phyloP scores from a whole-genome alignment of 2,329 filamentous ascomycete species.

The Aspergillus felis region DNA sequence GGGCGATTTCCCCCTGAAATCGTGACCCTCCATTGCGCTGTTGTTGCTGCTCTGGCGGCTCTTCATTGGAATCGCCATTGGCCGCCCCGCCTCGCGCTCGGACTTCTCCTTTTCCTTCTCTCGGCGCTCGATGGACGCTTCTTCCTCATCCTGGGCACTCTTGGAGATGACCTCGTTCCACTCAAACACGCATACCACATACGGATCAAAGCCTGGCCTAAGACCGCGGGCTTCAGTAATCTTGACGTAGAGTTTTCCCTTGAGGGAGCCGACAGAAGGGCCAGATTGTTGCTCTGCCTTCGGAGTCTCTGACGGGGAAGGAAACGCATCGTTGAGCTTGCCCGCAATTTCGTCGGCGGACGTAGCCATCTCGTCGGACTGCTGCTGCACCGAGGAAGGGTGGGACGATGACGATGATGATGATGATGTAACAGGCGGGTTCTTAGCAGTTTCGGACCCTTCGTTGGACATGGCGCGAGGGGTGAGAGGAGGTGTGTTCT shows the following conservation, averaged over 20 bases:
- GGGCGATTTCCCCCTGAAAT: conserved; percentile 56
- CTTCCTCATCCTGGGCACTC: conserved; percentile 64
- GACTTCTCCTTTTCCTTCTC: conserved; percentile 57
- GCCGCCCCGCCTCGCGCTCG: conserved; percentile 74
- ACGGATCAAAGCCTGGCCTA: conserved; percentile 79
- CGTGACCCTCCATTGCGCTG: conserved; percentile 65
- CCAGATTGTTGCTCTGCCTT: conserved; percentile 35
- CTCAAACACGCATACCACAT: conserved; percentile 95
- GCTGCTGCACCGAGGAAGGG: conserved; percentile 15
- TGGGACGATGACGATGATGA: conserved; percentile 23
- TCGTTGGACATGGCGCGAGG: conserved; percentile 78
- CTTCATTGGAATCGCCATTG: conserved; percentile 95
- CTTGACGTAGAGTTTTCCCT: conserved; percentile 85
- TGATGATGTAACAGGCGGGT: conserved; percentile 22
- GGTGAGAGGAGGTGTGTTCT: conserved; percentile 90
- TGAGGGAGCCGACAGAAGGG: conserved; percentile 65
- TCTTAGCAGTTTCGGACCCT: conserved; percentile 35
- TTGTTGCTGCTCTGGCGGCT: conserved; percentile 96
- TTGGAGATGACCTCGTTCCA: conserved; percentile 94
- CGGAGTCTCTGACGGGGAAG: conserved; percentile 21
- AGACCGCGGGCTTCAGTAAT: conserved; percentile 82
- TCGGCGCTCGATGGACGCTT: conserved; percentile 59
- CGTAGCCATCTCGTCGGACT: conserved; percentile 22
- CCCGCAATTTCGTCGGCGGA: conserved; percentile 33
- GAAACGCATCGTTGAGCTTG: conserved; percentile 36